Base-by-base conservation (phyloP, 371 early-diverging fungal species). In the Thermomucor indicae-seudaticae region DNA sequence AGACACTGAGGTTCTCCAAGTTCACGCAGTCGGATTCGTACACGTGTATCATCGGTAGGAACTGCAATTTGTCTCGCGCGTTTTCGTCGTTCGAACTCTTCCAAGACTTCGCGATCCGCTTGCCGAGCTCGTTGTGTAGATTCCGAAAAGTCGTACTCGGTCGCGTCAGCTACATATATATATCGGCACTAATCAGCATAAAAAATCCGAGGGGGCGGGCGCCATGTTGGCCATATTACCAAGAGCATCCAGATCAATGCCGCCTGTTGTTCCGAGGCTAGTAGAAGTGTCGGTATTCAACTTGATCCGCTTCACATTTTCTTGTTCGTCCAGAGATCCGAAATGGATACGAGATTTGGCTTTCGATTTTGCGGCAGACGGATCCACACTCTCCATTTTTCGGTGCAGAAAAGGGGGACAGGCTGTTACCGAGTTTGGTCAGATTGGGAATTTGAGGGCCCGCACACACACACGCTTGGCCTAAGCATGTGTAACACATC, bases 21-120 rank as follows among this genome's bases (percentile, higher is more conserved):
- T 30, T 91, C 88, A 43, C 92, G 75, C 40, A 97, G 75, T 47
- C 79, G 67, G 29, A 70, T 72, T 17, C 90, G 68, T 20, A 97
- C 97, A 43, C 84, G 76, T 10, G 60, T 60, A 66, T 97, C 97
- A 45, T 93, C 92, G 3, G 97, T 97, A 6, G 97, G 97, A 0
- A 96, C 91, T 5, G 91, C 93, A 5, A 96, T 57, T 25, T 79
- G 64, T 29, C 88, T 73, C 0, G 93, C 93, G 4, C 89, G 63
- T 54, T 85, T 83, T 57, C 85, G 83, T 46, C 92, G 80, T 47
- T 92, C 95, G 58, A 96, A 90, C 62, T 91, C 90, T 29, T 88
- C 88, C 42, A 94, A 55, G 17, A 88, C 74, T 32, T 86, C 82
- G 34, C 70, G 74, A 43, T 92, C 85, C 28, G 88, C 89, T 27